Base-by-base conservation (phyloP, 139 green algal genomes). In the Desmodesmus armatus region DNA sequence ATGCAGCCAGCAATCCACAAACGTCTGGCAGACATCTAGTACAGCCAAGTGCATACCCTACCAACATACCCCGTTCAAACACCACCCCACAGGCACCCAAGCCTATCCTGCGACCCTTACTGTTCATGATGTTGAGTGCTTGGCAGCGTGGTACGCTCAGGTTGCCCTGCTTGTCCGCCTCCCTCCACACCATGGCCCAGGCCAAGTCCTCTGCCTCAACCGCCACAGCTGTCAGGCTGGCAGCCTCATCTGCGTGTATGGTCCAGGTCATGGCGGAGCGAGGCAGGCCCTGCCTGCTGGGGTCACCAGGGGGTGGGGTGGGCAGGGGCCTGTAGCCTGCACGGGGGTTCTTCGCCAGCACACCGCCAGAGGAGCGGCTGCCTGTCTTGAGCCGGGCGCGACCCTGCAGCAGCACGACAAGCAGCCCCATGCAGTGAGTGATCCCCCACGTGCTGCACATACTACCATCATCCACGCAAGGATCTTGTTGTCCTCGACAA, bases 261-360 rank as follows among this genome's bases (percentile, higher is more conserved):
- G 87, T 93, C 91, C 91, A 94, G 0, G 74, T 87, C 83, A 94
- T 82, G 37, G 85, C 82, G 0, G 35, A 37, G 0, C 86, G 37
- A 0, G 17, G 5, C 21, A 90, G 55, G 39, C 65, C 33, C 33
- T 55, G 23, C 27, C 47, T 2, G 3, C 3, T 2, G 71, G 85
- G 86, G 75, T 90, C 70, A 4, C 89, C 89, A 23, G 89, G 87
- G 4, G 60, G 41, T 29, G 90, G 90, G 2, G 31, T 37, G 60
- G 70, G 33, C 37, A 90, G 83, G 5, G 88, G 89, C 33, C 93
- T 82, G 63, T 87, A 90, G 11, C 87, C 90, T 19, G 90, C 90
- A 1, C 93, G 88, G 5, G 73, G 31, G 80, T 96, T 93, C 15
- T 82, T 83, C 15, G 81, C 67, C 39, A 89, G 80, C 65, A 86